Percentiles rank a stretch among this genome's conserved stretches.
Conservation (phyloP, 345 rosid genomes). For the Rhodomyrtus tomentosa region DNA sequence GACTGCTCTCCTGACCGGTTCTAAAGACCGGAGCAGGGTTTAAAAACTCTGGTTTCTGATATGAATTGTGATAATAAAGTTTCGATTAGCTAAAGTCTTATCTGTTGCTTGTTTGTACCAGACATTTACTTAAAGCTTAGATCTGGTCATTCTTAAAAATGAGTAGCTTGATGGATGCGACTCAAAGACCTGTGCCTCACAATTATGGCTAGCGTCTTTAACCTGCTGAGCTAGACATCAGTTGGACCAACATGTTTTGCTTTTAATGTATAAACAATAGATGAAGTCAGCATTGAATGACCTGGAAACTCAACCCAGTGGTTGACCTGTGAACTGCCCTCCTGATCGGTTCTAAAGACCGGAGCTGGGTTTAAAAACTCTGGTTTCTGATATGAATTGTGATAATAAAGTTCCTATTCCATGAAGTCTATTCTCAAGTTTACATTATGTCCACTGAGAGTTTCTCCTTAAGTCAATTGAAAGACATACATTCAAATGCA, state of each 20-base stretch:
- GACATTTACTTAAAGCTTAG: neutral
- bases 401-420: neutral
- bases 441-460: neutral
- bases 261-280: neutral
- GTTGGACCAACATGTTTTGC: neutral
- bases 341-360: neutral
- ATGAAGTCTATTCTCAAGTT: neutral
- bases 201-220: neutral
- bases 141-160: neutral
- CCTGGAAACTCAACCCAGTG: neutral
- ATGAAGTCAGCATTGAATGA: neutral
- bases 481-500: neutral
- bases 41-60: neutral
- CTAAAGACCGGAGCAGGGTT: neutral
- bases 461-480: neutral
- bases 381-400: neutral
- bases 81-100: neutral
- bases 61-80: neutral
- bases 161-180: neutral
- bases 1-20: neutral
- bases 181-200: neutral
- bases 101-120: neutral
- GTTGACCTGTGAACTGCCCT: neutral
- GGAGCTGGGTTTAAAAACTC: neutral
- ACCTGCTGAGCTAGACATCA: neutral